A percentile compares a stretch with the other conserved stretches of the same genome.
Conservation (phyloP, 2,329 filamentous ascomycete genomes). For the Ampelomyces quisqualis region DNA sequence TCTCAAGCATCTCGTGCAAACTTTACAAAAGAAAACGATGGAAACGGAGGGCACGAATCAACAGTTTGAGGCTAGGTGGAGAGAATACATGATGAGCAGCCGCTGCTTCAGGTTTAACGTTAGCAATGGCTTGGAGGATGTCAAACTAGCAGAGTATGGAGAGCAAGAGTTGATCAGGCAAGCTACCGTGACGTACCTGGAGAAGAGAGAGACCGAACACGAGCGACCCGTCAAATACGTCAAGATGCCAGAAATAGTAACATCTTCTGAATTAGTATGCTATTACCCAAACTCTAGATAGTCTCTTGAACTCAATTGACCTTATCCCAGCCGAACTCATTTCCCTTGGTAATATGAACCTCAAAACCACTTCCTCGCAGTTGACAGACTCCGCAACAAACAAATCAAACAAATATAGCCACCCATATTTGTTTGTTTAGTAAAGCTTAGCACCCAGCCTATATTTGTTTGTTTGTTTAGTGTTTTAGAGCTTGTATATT, state of each 20-base stretch:
- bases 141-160: conserved; percentile 18
- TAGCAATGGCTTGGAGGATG: conserved; percentile 31
- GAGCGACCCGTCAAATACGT: too few relatives aligned
- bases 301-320: too few relatives aligned
- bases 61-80: conserved; percentile 15
- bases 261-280: not conserved
- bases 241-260: not conserved
- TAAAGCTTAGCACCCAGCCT: too few relatives aligned
- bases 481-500: too few relatives aligned
- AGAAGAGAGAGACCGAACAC: conserved; percentile 8
- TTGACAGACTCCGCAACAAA: too few relatives aligned
- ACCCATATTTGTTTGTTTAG: too few relatives aligned
- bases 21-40: conserved; percentile 26
- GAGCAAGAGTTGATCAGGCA: conserved; percentile 8
- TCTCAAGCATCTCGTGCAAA: conserved; percentile 15
- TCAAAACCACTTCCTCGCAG: conserved; percentile 4
- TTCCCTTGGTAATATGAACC: conserved; percentile 1
- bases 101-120: conserved; percentile 43
- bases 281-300: too few relatives aligned
- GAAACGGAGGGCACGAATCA: conserved; percentile 35
- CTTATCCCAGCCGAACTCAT: not conserved
- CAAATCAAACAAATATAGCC: too few relatives aligned
- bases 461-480: too few relatives aligned
- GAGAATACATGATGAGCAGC: not conserved
- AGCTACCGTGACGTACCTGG: conserved; percentile 12